Base-by-base conservation (phyloP, 2,329 filamentous ascomycete genomes). In the Eutypa lata region DNA sequence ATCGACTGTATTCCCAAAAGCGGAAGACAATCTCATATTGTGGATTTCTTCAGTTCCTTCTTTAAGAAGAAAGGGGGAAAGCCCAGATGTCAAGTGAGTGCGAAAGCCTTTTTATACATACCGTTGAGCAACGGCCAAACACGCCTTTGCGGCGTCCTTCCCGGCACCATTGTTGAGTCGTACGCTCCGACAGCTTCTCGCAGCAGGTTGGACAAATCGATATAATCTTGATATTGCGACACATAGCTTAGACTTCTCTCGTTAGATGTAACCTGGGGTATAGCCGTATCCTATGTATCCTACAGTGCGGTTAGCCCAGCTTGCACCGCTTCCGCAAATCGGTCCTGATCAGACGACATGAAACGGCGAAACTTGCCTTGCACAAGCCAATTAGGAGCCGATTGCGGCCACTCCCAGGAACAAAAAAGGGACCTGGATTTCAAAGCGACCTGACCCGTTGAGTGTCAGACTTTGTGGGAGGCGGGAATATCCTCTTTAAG, bases 131-230 rank as follows among this genome's bases (percentile, higher is more conserved):
- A 4, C 53, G 53, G 11, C 59, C 60, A 43, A 61, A 56, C 3
- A 14, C 16, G 13, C 54, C 50, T 40, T 51, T 55, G 11, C 50
- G 47, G 18, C 50, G 48, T 3, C 55, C 53, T 5, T 58, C 55
- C 3, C 44, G 38, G 42, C 53, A 63, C 53, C 53, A 57, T 26
- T 56, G 50, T 37, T 54, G 48, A 35, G 48, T 53, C 16, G 47
- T 56, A 18, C 31, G 57, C 38, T 56, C 55, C 19, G 53, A 51
- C 14, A 60, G 35, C 22, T 51, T 48, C 19, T 49, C 51, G n/a
- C 53, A 46, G 51, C 53, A 62, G 22, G 49, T 54, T 24, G 50
- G 51, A 50, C 60, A 61, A 26, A 58, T 38, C 10, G 50, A 53
- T 2, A 56, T 28, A 10, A 42, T 52, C 28, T 53, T 55, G 48